A percentile compares a stretch with the other conserved stretches of the same genome.
These are phyloP conservation scores for Glaciozyma antarctica DNA, from an alignment of 768 basidiomycete genomes.

Conservation along the genomic window DNA sequence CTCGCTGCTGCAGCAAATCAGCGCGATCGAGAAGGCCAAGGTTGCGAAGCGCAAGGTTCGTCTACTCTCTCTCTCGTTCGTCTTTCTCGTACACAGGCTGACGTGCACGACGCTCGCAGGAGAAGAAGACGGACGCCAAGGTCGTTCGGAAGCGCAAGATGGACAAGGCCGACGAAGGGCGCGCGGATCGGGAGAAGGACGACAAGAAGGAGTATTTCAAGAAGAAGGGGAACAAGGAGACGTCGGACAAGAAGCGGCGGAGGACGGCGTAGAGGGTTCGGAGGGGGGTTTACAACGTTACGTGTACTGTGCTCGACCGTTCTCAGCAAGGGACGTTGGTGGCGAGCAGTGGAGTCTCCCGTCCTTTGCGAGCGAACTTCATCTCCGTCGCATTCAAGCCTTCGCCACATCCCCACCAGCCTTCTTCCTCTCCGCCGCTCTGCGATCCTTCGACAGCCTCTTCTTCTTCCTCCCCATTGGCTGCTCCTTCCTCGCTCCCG, in stretches of 20 bases:
- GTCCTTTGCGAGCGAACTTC: too few species aligned
- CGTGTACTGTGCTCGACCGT: too few species aligned
- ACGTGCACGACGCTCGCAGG: conserved; percentile 33
- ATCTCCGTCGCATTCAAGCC: too few species aligned
- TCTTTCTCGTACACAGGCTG: too few species aligned
- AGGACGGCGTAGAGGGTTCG: not conserved
- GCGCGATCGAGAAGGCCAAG: conserved; percentile 83
- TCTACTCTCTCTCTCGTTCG: too few species aligned
- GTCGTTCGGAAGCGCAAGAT: conserved; percentile 58
- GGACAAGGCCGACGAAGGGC: conserved; percentile 46
- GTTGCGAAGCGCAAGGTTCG: conserved; percentile 51
- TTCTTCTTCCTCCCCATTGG: not conserved
- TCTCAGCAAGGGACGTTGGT: too few species aligned
- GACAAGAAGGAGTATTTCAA: conserved; percentile 23
- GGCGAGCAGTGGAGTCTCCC: too few species aligned
- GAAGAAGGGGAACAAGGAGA: conserved; percentile 1
- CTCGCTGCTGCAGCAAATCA: conserved; percentile 83
- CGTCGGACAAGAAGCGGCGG: not conserved
- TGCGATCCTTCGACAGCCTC: not conserved
- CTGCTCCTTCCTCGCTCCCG: not conserved
- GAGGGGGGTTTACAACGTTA: too few species aligned
- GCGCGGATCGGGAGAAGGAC: conserved; percentile 22
- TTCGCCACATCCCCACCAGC: not conserved
- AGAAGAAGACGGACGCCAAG: conserved; percentile 75
- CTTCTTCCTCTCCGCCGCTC: not conserved